Base-by-base conservation (phyloP, 2,329 filamentous ascomycete species). In the Samsoniella hepiali region DNA sequence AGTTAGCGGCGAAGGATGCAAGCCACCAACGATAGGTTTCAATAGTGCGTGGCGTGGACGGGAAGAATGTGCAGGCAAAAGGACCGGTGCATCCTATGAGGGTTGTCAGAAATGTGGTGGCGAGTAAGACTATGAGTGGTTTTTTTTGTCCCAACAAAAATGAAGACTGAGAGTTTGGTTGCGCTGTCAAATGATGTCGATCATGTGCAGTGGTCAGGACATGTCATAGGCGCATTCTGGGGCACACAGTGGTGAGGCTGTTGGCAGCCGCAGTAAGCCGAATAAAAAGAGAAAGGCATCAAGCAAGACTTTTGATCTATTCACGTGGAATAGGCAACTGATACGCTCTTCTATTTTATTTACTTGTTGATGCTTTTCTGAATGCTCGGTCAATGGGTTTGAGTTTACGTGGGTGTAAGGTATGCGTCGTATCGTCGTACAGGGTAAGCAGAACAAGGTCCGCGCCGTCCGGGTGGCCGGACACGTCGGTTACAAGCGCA, bases 391-490 rank as follows among this genome's bases (percentile, higher is more conserved):
- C 22, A 22, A 22, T 22, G 22, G 22, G 22, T 22, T 22, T 22
- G 22, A 22, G 22, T 22, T 22, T 22, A 22, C 22, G 22, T 22
- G 22, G 22, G 22, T 22, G 22, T 22, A 22, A 17, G 32, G 32
- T 15, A n/a, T n/a, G 29, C 31, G 40, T 62, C 59, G 59, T 55
- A 55, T 62, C 50, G 8, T 62, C 50, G 59, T 62, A 62, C 59
- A 47, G 59, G 58, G 58, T 60, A 53, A 22, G 32, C n/a, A 6
- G 10, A 15, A 2, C 2, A 32, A 32, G 13, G 8, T 15, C 44
- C 17, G 44, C 17, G 47, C 15, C 47, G 38, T 17, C 22, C 32
- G 36, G 38, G 34, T n/a, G 54, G 54, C 54, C 38, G 36, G 38
- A 31, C 38, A 27, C 11, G 34, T 50, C 57, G 45, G 58, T 36